These are phyloP conservation scores for Colletotrichum lindemuthianum DNA, from an alignment of 2,329 filamentous ascomycete genomes.

Conservation along the genomic window DNA sequence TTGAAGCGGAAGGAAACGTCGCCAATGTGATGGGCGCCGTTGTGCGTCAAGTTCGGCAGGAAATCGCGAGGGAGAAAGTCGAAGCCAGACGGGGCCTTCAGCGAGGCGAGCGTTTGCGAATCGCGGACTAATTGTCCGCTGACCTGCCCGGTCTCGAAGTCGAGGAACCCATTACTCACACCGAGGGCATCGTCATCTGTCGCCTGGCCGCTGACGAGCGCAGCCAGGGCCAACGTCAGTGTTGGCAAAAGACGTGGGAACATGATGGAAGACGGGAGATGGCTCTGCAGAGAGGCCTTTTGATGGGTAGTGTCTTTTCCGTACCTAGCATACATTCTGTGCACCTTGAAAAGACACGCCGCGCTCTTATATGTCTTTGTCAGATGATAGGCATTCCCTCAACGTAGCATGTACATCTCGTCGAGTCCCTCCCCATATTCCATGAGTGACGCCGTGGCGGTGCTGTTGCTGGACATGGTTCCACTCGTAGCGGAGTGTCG, in stretches of 20 bases:
- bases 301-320: neutral
- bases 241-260: conserved; percentile 4
- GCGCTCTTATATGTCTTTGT: neutral
- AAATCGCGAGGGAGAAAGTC: conserved; percentile 66
- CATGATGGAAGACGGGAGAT: conserved; percentile 7
- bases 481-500: conserved; percentile 11
- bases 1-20: conserved; percentile 67
- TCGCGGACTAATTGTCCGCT: conserved; percentile 25
- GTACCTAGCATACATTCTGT: conserved; percentile 2
- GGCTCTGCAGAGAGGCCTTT: neutral
- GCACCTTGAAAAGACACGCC: neutral
- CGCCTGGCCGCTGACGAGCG: conserved; percentile 3
- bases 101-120: conserved; percentile 59
- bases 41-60: conserved; percentile 53
- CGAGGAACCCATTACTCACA: conserved; percentile 17
- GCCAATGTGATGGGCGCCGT: conserved; percentile 67
- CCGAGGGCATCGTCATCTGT: neutral
- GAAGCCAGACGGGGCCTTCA: conserved; percentile 53
- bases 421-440: neutral
- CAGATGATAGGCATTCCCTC: neutral
- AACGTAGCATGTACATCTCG: too few relatives aligned
- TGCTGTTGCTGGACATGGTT: neutral
- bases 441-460: neutral
- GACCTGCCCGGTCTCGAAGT: conserved; percentile 18
- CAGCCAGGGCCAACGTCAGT: conserved; percentile 11